Evolutionary conservation across 495 filamentous ascomycete species (phyloP), one percentile per base, ranked within the genome.

Genomic region (Talaromyces adpressus): DNA sequence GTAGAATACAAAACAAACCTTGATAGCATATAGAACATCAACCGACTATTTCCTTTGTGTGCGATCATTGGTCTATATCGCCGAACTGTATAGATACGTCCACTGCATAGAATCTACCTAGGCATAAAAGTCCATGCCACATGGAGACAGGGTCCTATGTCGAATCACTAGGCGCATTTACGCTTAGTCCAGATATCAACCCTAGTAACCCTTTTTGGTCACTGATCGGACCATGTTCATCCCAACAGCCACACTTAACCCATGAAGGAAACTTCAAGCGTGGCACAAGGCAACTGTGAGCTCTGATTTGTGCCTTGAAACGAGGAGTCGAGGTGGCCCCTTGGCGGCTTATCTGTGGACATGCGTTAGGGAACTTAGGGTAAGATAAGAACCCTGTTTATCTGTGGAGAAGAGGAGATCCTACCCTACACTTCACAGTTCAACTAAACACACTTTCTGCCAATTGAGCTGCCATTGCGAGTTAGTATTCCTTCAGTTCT

Each of bases 11-110:
- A 29, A 53, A 29, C 27, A 56, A 52, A 56, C 23, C 16, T 61
- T 49, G 59, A 61, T 41, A 34, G 34, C 59, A 61, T 61, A 41
- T 61, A 61, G 59, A 41, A 61, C 59, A 20, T 61, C 59, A 45
- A 59, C 34, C 39, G 34, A n/a, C 41, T 47, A 49, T 61, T 61
- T 61, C 59, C 20, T 61, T 61, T 61, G 59, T 60, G 22, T 29
- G 52, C 23, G 6, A 49, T 49, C 18, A 49, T 49, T 49, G 45
- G 45, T 49, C 45, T 16, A 29, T 56, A 16, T 16, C 53, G 11
- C 53, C 45, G 45, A 49, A 16, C 2, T 32, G 34, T 41, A 41
- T 41, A 41, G 36, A 41, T 41, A 41, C 12, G 1, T 16, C 14
- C 36, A 14, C 36, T 41, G 12, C 14, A 12, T 11, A 41, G 36